Conservation (phyloP, 106 monocot species). For the Acanthochlamys bracteata region DNA sequence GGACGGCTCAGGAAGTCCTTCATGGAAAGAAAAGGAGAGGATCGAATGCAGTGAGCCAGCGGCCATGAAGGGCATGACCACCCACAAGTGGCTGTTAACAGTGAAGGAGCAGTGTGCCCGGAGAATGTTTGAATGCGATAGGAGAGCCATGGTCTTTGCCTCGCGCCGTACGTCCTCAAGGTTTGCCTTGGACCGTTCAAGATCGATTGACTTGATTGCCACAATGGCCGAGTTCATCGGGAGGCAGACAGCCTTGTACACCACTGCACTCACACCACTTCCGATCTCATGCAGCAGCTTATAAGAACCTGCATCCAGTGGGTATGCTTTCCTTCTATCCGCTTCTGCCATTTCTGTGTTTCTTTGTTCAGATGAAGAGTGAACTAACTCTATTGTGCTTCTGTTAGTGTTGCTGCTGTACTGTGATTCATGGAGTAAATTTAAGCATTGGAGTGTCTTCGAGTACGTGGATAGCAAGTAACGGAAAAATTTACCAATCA, state of each 20-base stretch:
- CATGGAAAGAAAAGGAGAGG: slow-evolving; percentile 41
- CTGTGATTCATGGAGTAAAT: too few species aligned
- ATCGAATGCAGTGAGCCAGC: slow-evolving; percentile 72
- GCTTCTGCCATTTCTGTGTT: neutral
- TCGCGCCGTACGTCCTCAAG: slow-evolving; percentile 64
- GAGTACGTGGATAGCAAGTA: too few species aligned
- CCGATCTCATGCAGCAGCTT: slow-evolving; percentile 48
- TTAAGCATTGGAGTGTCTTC: too few species aligned
- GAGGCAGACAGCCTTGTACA: slow-evolving; percentile 63
- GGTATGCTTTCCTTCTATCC: slow-evolving; percentile 15
- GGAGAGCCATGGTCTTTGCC: slow-evolving; percentile 60
- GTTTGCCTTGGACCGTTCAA: slow-evolving; percentile 52
- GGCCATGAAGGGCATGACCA: slow-evolving; percentile 84
- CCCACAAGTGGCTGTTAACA: slow-evolving; percentile 55
- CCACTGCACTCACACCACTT: slow-evolving; percentile 67
- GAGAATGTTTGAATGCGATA: slow-evolving; percentile 67
- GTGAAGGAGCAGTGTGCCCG: slow-evolving; percentile 77
- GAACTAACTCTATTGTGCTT: neutral
- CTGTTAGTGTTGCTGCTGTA: neutral
- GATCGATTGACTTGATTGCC: slow-evolving; percentile 69
- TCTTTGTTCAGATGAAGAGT: neutral
- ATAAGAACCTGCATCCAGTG: slow-evolving; percentile 37
- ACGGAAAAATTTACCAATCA: too few species aligned
- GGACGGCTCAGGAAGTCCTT: slow-evolving; percentile 47
- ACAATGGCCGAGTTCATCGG: slow-evolving; percentile 31